Percentiles rank a stretch among this genome's conserved stretches.
phyloP scores from a whole-genome alignment of 805 yeast species.

The Hanseniaspora opuntiae region DNA sequence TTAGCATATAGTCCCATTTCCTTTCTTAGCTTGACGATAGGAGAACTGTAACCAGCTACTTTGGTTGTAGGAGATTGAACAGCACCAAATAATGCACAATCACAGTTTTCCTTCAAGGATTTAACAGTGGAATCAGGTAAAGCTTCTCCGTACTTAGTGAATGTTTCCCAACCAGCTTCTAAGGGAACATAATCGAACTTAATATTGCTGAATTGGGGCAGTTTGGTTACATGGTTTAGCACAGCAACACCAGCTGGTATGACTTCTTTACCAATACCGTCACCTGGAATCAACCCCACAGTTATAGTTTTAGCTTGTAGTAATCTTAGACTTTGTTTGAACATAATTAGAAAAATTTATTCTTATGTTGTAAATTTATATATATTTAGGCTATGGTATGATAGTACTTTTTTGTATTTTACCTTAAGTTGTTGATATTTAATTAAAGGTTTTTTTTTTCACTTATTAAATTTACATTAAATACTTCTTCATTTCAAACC shows the following conservation, averaged over 20 bases:
- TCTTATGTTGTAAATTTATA: background rate
- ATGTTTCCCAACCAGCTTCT: constrained; percentile 88
- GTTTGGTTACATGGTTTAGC: constrained; percentile 67
- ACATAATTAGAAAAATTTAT: constrained; percentile 15
- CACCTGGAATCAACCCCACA: constrained; percentile 83
- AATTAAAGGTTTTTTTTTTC: no score
- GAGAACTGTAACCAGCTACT: constrained; percentile 94
- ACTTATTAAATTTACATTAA: no score
- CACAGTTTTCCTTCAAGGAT: constrained; percentile 64
- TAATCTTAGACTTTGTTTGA: constrained; percentile 23
- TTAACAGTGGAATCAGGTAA: constrained; percentile 85
- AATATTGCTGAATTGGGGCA: constrained; percentile 21
- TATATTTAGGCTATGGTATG: background rate
- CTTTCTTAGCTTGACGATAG: constrained; percentile 96
- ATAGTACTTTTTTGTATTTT: no score
- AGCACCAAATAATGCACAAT: constrained; percentile 96
- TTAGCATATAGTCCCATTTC: constrained; percentile 89
- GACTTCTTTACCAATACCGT: constrained; percentile 95
- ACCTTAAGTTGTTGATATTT: no score
- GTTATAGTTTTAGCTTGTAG: constrained; percentile 36
- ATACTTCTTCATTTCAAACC: no score
- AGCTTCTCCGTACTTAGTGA: constrained; percentile 89
- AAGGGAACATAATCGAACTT: constrained; percentile 75
- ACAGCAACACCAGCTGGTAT: constrained; percentile 91
- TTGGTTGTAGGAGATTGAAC: constrained; percentile 89